Evolutionary conservation across 106 monocot species (phyloP).

Genomic region (Ottelia alismoides): DNA sequence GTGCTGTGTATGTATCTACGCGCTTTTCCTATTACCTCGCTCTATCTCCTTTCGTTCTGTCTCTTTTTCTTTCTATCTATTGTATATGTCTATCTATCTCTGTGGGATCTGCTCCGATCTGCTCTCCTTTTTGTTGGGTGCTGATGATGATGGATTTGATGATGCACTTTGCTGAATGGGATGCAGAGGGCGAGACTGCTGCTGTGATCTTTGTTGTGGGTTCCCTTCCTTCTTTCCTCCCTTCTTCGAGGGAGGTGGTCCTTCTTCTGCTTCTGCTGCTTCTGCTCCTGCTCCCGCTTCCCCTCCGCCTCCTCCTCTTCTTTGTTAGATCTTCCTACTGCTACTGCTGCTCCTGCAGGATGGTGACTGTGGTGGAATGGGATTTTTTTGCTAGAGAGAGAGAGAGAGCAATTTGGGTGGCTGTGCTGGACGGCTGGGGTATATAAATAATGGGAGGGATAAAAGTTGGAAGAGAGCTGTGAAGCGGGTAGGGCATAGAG

Average conservation of each 20-base stretch:
- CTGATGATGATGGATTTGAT: no score
- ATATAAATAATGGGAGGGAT: constrained; percentile 20
- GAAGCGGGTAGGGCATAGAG: no score
- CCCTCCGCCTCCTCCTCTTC: no score
- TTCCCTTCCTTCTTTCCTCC: background rate
- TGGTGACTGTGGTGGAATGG: background rate
- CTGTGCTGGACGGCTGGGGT: constrained; percentile 26
- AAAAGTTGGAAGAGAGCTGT: no score
- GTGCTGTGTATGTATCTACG: background rate
- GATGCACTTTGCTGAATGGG: no score
- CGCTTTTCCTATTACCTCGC: background rate
- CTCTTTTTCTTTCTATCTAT: background rate
- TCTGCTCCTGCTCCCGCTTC: background rate
- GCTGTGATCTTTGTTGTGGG: no score
- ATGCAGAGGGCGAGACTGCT: no score
- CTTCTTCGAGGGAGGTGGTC: background rate
- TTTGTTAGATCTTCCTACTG: no score
- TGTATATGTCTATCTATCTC: background rate
- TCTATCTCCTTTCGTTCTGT: background rate
- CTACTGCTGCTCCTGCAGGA: no score
- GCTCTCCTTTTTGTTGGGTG: background rate
- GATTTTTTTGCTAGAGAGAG: constrained; percentile 4
- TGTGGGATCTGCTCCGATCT: background rate
- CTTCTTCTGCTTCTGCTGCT: background rate
- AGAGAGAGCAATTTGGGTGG: constrained; percentile 43